Conservation (phyloP, 768 basidiomycete genomes). For the Trametes villosa region DNA sequence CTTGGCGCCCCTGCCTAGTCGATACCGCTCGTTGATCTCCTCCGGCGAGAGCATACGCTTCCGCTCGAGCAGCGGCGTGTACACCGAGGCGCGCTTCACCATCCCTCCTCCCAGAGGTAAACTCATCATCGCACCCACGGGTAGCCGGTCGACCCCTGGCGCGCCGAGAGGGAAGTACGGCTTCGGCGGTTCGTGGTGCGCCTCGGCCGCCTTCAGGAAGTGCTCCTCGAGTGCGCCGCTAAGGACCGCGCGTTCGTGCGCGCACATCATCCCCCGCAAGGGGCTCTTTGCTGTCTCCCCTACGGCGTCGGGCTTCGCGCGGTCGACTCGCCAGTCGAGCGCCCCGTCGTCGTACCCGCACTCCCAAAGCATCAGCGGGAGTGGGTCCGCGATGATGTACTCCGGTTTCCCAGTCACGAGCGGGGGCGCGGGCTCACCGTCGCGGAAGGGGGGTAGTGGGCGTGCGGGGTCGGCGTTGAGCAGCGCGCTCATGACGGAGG, state of each 20-base stretch:
- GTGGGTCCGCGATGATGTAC: slow-evolving; percentile 92
- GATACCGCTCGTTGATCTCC: slow-evolving; percentile 79
- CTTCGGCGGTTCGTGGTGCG: slow-evolving; percentile 50
- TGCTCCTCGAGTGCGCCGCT: slow-evolving; percentile 65
- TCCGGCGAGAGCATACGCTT: slow-evolving; percentile 73
- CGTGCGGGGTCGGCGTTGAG: slow-evolving; percentile 65
- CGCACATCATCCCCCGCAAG: slow-evolving; percentile 28
- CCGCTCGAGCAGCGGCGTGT: slow-evolving; percentile 68
- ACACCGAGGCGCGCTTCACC: slow-evolving; percentile 61
- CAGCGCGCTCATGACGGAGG: slow-evolving; percentile 69
- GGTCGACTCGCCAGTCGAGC: slow-evolving; percentile 73
- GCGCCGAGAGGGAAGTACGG: slow-evolving; percentile 42
- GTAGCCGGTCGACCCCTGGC: slow-evolving; percentile 12
- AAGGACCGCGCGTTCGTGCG: slow-evolving; percentile 62
- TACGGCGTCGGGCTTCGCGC: slow-evolving; percentile 39
- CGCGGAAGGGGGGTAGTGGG: slow-evolving; percentile 41
- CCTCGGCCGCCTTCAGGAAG: slow-evolving; percentile 61
- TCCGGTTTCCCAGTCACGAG: slow-evolving; percentile 77
- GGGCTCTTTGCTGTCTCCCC: slow-evolving; percentile 27
- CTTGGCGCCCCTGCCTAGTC: slow-evolving; percentile 63
- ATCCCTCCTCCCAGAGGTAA: slow-evolving; percentile 78
- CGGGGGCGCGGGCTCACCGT: slow-evolving; percentile 42
- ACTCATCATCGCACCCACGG: slow-evolving; percentile 40
- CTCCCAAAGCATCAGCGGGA: slow-evolving; percentile 92
- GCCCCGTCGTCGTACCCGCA: slow-evolving; percentile 72